These are phyloP conservation scores for Sphagnum tenellum DNA, from an alignment of 225 moss, liverwort and hornwort species.

Conservation along the genomic window DNA sequence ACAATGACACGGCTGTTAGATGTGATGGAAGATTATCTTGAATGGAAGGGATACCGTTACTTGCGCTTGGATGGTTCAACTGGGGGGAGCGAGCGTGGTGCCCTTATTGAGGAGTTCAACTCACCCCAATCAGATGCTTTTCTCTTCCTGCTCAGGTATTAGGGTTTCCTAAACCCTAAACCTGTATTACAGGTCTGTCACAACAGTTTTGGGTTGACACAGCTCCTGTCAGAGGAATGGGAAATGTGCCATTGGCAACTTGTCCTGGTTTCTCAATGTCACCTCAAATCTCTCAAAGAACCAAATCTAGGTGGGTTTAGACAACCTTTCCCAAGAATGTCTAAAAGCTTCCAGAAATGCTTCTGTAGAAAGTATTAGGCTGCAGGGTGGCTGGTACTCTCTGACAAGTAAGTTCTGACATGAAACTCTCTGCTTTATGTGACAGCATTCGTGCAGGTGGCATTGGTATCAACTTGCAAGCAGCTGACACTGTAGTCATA, in stretches of 20 bases:
- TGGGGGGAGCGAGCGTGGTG: slow-evolving; percentile 92
- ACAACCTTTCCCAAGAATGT: too few relatives aligned
- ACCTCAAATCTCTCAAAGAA: too few relatives aligned
- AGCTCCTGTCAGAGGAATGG: too few relatives aligned
- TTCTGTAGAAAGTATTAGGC: too few relatives aligned
- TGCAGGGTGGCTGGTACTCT: too few relatives aligned
- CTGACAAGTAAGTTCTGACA: background rate
- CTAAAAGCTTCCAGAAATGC: too few relatives aligned
- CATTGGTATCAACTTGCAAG: slow-evolving; percentile 97
- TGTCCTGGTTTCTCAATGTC: too few relatives aligned
- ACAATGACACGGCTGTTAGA: slow-evolving; percentile 98
- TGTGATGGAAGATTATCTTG: slow-evolving; percentile 98
- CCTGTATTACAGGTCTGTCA: too few relatives aligned
- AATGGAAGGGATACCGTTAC: slow-evolving; percentile 90
- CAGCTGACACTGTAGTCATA: slow-evolving; percentile 97
- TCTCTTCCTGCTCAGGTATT: slow-evolving; percentile 84
- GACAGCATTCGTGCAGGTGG: slow-evolving; percentile 97
- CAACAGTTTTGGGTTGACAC: too few relatives aligned
- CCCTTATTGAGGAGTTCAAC: slow-evolving; percentile 92
- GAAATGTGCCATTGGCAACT: too few relatives aligned
- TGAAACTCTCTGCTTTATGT: slow-evolving; percentile 1
- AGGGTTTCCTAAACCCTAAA: too few relatives aligned
- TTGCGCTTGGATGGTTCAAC: slow-evolving; percentile 94
- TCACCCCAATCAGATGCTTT: slow-evolving; percentile 91
- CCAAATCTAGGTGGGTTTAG: too few relatives aligned